Evolutionary conservation across 2,329 filamentous ascomycete genomes (phyloP).

Genomic region (Davidsoniella virescens): DNA sequence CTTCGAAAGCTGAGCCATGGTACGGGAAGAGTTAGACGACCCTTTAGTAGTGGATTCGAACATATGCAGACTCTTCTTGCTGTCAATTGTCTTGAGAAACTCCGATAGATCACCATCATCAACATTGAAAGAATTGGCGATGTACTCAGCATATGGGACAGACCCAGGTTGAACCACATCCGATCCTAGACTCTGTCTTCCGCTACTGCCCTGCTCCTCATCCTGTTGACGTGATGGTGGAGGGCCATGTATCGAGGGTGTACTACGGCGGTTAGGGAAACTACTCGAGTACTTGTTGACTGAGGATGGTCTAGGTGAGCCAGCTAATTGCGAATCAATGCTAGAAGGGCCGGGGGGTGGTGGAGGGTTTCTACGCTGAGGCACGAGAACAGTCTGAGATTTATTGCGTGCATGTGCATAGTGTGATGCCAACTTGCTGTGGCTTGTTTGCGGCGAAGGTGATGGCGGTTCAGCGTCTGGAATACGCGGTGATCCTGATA

Average conservation of each 20-base stretch:
- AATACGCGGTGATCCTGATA: conserved; percentile 67
- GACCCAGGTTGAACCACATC: conserved; percentile 60
- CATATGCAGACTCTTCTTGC: conserved; percentile 69
- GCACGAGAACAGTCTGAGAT: conserved; percentile 8
- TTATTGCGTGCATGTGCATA: conserved; percentile 9
- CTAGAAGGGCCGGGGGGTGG: conserved; percentile 29
- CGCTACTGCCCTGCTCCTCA: conserved; percentile 63
- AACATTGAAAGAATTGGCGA: conserved; percentile 50
- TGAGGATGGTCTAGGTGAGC: conserved; percentile 63
- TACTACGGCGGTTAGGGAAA: conserved; percentile 69
- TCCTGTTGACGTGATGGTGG: conserved; percentile 40
- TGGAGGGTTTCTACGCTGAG: conserved; percentile 14
- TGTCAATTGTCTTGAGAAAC: conserved; percentile 78
- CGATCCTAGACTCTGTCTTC: conserved; percentile 58
- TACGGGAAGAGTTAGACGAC: conserved; percentile 56
- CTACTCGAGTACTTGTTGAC: conserved; percentile 86
- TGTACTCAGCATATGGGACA: conserved; percentile 55
- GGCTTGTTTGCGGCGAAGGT: conserved; percentile 33
- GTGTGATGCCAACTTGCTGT: conserved; percentile 19
- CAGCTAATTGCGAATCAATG: conserved; percentile 43
- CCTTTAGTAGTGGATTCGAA: conserved; percentile 49
- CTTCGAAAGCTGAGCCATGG: conserved; percentile 63
- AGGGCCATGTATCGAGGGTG: conserved; percentile 59
- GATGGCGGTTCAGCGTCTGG: conserved; percentile 32
- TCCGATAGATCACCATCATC: conserved; percentile 91